Conservation (phyloP, 352 stramenopile genomes). For the Globisporangium parvum region DNA sequence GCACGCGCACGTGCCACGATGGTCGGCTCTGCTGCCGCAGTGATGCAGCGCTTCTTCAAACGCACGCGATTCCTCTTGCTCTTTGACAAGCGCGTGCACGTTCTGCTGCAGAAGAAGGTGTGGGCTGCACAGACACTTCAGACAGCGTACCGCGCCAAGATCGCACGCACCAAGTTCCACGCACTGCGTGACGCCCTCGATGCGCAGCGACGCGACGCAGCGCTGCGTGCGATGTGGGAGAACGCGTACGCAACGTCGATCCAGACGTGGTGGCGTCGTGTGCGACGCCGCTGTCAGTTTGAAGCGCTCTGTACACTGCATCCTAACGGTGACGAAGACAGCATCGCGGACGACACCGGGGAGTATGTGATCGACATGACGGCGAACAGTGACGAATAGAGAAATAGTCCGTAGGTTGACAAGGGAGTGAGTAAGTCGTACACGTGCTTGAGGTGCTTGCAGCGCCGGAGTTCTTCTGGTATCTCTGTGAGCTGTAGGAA, state of each 20-base stretch:
- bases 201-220: constrained; percentile 36
- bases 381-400: background rate
- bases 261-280: constrained; percentile 51
- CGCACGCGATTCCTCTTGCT: constrained; percentile 25
- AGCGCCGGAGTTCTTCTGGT: constrained; percentile 18
- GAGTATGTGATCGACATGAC: background rate
- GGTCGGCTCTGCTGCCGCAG: constrained; percentile 12
- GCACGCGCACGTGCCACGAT: constrained; percentile 11
- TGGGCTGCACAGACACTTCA: constrained; percentile 41
- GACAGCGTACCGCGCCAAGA: constrained; percentile 53
- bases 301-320: background rate
- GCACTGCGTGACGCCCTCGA: constrained; percentile 57
- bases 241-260: constrained; percentile 69
- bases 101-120: constrained; percentile 18
- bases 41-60: constrained; percentile 48
- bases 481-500: constrained; percentile 18
- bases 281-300: background rate
- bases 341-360: background rate
- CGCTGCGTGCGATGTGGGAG: constrained; percentile 58
- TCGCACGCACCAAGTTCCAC: constrained; percentile 48
- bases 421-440: too few relatives aligned
- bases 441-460: constrained; percentile 28
- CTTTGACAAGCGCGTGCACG: constrained; percentile 34
- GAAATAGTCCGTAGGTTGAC: too few relatives aligned
- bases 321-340: background rate